Evolutionary conservation across 108 stramenopile genomes (phyloP).

Genomic region (Cyclotella cryptica): DNA sequence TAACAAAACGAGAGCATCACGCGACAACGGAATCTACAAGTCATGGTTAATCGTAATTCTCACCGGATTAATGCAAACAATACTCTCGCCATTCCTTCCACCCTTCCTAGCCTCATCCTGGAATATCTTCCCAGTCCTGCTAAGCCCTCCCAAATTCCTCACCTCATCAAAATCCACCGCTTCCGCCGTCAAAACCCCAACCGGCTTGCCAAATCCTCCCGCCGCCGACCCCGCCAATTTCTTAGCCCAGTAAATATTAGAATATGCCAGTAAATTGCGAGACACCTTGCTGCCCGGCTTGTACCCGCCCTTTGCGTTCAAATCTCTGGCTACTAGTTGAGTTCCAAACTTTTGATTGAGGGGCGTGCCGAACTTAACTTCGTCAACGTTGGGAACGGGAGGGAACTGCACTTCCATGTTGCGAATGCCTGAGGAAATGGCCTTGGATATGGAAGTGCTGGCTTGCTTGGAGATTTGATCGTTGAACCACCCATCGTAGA

Average conservation of each 20-base stretch:
- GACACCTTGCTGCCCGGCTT: conserved; percentile 85
- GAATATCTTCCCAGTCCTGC: conserved; percentile 54
- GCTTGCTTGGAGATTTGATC: conserved; percentile 83
- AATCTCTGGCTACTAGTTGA: conserved; percentile 72
- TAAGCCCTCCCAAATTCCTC: conserved; percentile 59
- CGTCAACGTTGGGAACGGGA: conserved; percentile 85
- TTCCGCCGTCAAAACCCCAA: conserved; percentile 79
- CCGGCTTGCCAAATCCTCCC: conserved; percentile 65
- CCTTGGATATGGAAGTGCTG: conserved; percentile 63
- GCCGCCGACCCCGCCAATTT: conserved; percentile 62
- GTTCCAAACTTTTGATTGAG: conserved; percentile 86
- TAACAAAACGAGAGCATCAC: not conserved
- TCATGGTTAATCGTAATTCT: not conserved
- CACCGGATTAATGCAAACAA: conserved; percentile 82
- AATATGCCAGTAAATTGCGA: conserved; percentile 81
- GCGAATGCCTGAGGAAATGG: conserved; percentile 68
- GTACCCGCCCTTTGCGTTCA: conserved; percentile 84
- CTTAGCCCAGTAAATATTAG: conserved; percentile 93
- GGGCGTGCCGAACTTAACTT: conserved; percentile 85
- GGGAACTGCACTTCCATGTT: conserved; percentile 88
- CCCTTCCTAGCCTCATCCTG: conserved; percentile 44
- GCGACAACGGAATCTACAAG: too few species aligned
- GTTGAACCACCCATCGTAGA: conserved; percentile 81
- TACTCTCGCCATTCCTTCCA: conserved; percentile 63
- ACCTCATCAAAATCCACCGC: conserved; percentile 70